Base-by-base conservation (phyloP, 2,329 filamentous ascomycete genomes). In the Mollisia scopiformis region DNA sequence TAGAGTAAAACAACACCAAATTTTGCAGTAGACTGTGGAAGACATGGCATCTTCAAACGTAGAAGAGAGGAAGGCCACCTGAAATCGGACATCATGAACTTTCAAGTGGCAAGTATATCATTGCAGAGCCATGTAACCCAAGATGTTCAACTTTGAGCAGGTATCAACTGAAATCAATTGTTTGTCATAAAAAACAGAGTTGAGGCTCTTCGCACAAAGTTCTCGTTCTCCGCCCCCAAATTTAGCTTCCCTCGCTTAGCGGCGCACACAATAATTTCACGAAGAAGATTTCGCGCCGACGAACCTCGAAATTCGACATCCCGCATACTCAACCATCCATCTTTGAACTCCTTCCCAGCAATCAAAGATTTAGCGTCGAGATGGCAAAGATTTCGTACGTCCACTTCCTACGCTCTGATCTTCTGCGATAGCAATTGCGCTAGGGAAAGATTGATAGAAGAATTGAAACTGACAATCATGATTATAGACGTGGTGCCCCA, bases 401-500 rank as follows among this genome's bases (percentile, higher is more conserved):
- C 52, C 61, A 8, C 46, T 51, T 60, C 23, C 16, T 43, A 5
- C n/a, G 54, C 43, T 58, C 57, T 69, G 62, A 58, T 58, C 31
- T 52, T 57, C 50, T 57, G 28, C 55, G 57, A 19, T 58, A 19
- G 11, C 49, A 56, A 61, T 62, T 61, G 58, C 53, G 52, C 35
- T 23, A 39, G 49, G 8, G 27, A 33, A 8, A 11, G 19, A 11
- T 31, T 10, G 11, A 33, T 14, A 28, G 28, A 33, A 51, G 33
- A 21, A 49, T 54, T 53, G 41, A 55, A 33, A 49, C 66, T 68
- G 58, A 70, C 59, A 19, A 57, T 59, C 30, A 37, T 69, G n/a
- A 43, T 43, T 19, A 73, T 73, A 89, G 86, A 71, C 86, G 92
- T 88, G 91, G 90, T 91, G 90, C 92, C 87, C 91, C 93, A 78